phyloP scores from a whole-genome alignment of 2,329 filamentous ascomycete genomes.

The Colletotrichum falcatum region DNA sequence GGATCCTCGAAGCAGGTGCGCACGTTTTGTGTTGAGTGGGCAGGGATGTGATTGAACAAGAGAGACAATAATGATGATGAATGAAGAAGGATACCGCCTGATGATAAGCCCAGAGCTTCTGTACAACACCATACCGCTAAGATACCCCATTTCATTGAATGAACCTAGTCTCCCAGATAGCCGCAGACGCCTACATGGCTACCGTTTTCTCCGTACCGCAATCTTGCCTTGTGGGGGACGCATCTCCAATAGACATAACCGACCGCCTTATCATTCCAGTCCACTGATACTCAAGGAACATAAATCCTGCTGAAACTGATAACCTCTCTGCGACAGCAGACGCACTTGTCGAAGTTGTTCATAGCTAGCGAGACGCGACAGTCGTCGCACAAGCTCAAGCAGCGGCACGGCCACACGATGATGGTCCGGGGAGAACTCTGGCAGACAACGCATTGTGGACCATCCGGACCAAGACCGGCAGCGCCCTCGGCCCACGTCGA shows the following conservation, averaged over 20 bases:
- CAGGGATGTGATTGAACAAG: conserved; percentile 75
- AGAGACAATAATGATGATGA: not conserved
- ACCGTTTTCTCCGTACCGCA: not conserved
- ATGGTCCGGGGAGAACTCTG: conserved; percentile 88
- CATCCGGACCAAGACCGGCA: conserved; percentile 75
- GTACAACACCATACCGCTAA: conserved; percentile 10
- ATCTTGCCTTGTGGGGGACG: too few relatives aligned
- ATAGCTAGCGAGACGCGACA: conserved; percentile 93
- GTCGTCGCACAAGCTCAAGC: conserved; percentile 93
- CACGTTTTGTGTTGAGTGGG: conserved; percentile 93
- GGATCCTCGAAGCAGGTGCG: conserved; percentile 62
- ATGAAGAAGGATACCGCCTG: not conserved
- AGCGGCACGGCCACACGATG: conserved; percentile 96
- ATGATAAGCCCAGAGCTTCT: conserved; percentile 4
- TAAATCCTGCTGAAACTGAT: conserved; percentile 91
- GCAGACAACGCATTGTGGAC: conserved; percentile 93
- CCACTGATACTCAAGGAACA: conserved; percentile 67
- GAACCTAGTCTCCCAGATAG: not conserved
- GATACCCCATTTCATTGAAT: conserved; percentile 21
- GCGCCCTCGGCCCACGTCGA: conserved; percentile 77
- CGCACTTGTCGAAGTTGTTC: conserved; percentile 97
- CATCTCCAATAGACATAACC: not conserved
- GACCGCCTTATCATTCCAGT: not conserved
- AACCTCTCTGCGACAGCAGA: conserved; percentile 91
- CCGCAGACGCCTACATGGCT: conserved; percentile 11